A percentile compares a stretch with the other conserved stretches of the same genome.
phyloP scores from a whole-genome alignment of 164 flowering plant genomes.

The Aristolochia californica region DNA sequence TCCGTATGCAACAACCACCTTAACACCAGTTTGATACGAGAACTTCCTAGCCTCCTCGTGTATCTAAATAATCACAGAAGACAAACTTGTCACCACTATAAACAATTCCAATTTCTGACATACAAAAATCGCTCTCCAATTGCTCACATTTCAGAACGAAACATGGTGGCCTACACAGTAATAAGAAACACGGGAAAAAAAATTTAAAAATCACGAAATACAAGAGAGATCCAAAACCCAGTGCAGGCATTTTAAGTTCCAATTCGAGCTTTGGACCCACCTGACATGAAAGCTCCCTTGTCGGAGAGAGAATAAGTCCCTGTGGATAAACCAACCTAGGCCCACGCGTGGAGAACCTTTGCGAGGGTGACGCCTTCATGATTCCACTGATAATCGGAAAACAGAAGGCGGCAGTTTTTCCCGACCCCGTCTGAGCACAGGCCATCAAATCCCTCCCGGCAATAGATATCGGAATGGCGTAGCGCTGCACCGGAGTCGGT shows the following conservation, averaged over 20 bases:
- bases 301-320: slow-evolving; percentile 51
- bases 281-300: slow-evolving; percentile 57
- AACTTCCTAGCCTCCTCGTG: slow-evolving; percentile 60
- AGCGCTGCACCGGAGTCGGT: slow-evolving; percentile 58
- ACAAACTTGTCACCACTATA: not conserved
- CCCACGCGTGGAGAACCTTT: slow-evolving; percentile 1
- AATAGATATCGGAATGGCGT: slow-evolving; percentile 44
- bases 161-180: no score
- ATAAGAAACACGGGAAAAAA: no score
- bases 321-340: slow-evolving; percentile 24
- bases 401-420: slow-evolving; percentile 62
- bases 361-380: slow-evolving; percentile 9
- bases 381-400: slow-evolving; percentile 50
- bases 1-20: slow-evolving; percentile 52
- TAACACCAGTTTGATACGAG: slow-evolving; percentile 46
- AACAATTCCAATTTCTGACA: not conserved
- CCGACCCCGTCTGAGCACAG: slow-evolving; percentile 64
- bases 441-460: slow-evolving; percentile 67
- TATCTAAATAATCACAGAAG: slow-evolving; percentile 19
- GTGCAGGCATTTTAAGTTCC: no score
- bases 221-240: no score
- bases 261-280: slow-evolving; percentile 9
- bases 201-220: no score
- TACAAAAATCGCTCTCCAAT: not conserved
- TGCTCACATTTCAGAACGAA: no score